These are phyloP conservation scores for Paramecium caudatum DNA, from an alignment of 73 alveolate genomes.

Conservation along the genomic window DNA sequence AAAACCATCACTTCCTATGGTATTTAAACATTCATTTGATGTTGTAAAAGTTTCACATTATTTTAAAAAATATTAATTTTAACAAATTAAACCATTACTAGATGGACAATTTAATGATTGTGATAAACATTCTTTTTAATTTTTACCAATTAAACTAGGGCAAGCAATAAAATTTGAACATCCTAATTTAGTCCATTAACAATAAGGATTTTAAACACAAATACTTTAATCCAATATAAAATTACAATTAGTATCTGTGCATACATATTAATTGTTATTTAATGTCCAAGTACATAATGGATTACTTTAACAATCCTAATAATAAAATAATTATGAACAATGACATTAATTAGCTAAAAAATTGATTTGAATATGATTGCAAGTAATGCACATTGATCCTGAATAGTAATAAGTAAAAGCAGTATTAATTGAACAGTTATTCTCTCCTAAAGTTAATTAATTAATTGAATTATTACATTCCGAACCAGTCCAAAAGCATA, in stretches of 20 bases:
- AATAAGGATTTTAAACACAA: neutral
- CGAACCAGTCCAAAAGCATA: neutral
- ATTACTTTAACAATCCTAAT: neutral
- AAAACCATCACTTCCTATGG: neutral
- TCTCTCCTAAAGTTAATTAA: neutral
- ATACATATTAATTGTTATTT: no score
- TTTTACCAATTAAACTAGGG: neutral
- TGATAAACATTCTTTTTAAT: neutral
- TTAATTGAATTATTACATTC: neutral
- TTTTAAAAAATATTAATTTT: neutral
- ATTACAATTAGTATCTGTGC: neutral
- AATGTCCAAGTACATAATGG: neutral
- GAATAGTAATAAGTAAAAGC: neutral
- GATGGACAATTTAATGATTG: neutral
- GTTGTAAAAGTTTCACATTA: neutral
- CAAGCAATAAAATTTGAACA: neutral
- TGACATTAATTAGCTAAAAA: neutral
- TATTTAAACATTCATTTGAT: neutral
- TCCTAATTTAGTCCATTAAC: neutral
- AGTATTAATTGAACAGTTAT: neutral
- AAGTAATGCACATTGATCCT: slow-evolving; percentile 10
- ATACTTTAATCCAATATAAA: neutral
- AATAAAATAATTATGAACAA: neutral
- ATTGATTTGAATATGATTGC: no score
- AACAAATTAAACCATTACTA: neutral